These are phyloP conservation scores for Saccharomyces cerevisiae DNA, from an alignment of 805 yeast genomes.

Conservation along the genomic window DNA sequence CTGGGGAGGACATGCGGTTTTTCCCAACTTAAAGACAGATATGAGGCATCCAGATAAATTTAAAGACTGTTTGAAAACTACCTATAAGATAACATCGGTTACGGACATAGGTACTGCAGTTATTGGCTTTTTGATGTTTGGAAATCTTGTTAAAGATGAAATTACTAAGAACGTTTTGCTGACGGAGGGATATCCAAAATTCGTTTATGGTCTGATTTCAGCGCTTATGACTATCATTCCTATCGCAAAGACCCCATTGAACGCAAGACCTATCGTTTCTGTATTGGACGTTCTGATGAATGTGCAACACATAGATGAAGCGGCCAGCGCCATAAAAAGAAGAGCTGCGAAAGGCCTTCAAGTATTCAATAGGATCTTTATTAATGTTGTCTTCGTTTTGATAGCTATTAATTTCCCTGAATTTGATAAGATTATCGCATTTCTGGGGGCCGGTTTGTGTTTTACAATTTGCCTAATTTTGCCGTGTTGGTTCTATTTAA, in stretches of 20 bases:
- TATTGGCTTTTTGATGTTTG: slow-evolving; percentile 75
- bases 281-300: slow-evolving; percentile 50
- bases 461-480: slow-evolving; percentile 71
- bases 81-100: slow-evolving; percentile 52
- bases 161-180: slow-evolving; percentile 66
- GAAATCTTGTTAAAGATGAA: slow-evolving; percentile 57
- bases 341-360: slow-evolving; percentile 14
- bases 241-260: slow-evolving; percentile 73
- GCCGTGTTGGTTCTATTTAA: slow-evolving; percentile 65
- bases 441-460: slow-evolving; percentile 74
- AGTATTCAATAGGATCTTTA: slow-evolving; percentile 32
- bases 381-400: slow-evolving; percentile 50
- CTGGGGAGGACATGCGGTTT: slow-evolving; percentile 79
- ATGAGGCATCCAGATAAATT: slow-evolving; percentile 61
- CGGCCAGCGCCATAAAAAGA: slow-evolving; percentile 13
- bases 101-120: slow-evolving; percentile 59
- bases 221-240: slow-evolving; percentile 74
- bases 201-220: slow-evolving; percentile 52
- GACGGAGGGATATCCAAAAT: slow-evolving; percentile 59
- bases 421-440: slow-evolving; percentile 74
- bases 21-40: slow-evolving; percentile 64
- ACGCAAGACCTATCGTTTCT: slow-evolving; percentile 73
- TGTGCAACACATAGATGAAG: slow-evolving; percentile 18
- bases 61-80: slow-evolving; percentile 42
- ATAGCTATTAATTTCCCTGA: slow-evolving; percentile 63